phyloP scores from a whole-genome alignment of 495 filamentous ascomycete genomes.

The Aspergillus cavernicola region DNA sequence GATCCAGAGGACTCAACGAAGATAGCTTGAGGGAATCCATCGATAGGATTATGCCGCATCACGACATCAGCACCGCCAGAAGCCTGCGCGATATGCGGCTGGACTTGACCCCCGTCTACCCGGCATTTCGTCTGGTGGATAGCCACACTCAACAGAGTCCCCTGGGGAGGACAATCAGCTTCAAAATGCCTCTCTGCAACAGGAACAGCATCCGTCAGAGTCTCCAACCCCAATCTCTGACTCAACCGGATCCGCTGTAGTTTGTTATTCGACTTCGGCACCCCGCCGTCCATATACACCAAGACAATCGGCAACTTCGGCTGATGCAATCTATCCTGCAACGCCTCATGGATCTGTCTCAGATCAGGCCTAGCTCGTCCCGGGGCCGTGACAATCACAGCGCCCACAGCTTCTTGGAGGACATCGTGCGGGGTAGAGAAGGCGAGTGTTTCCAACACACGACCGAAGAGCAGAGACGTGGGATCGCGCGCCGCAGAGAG shows the following conservation, averaged over 20 bases:
- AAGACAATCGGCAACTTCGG: neutral
- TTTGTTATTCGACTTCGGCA: slow-evolving; percentile 6
- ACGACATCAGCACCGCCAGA: neutral
- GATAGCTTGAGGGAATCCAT: neutral
- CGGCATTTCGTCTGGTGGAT: neutral
- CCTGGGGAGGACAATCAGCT: neutral
- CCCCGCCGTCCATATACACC: slow-evolving; percentile 1
- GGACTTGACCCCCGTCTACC: neutral
- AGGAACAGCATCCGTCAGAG: neutral
- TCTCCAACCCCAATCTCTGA: neutral
- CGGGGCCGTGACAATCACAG: neutral
- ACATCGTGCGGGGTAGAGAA: slow-evolving; percentile 1
- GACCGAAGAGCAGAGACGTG: neutral
- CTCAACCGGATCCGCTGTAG: slow-evolving; percentile 1
- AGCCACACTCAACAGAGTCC: neutral
- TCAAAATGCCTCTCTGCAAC: neutral
- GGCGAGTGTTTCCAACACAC: neutral
- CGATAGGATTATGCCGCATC: neutral
- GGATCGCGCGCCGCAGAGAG: neutral
- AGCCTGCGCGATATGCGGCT: neutral
- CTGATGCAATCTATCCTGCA: neutral
- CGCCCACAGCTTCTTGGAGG: slow-evolving; percentile 1
- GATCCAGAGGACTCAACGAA: neutral
- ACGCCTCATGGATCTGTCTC: neutral
- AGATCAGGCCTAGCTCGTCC: neutral